Evolutionary conservation across 73 alveolate genomes (phyloP), one percentile per base, ranked within the genome.

Genomic region (Paramecium pentaurelia): DNA sequence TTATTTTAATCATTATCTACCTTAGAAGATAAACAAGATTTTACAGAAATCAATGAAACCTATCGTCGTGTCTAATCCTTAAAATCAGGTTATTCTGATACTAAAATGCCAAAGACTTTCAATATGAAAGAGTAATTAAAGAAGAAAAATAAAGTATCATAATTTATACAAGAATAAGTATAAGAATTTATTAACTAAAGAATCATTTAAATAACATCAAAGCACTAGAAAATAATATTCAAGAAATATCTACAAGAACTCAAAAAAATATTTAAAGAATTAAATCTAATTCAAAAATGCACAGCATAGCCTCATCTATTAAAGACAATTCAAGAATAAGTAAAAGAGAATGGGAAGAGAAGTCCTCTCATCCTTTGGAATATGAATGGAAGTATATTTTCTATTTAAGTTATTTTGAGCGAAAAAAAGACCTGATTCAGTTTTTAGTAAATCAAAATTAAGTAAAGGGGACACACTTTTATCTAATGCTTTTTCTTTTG

Each of bases 341-440:
- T 20, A 80, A 42, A 47, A 80, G 58, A 80, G 91, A 80, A 47
- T 80, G 91, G 91, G 91, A 80, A 38, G 75, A 80, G 10, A 80
- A 64, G 38, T 80, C 91, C 8, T 27, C 58, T 45, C 91, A 80
- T 80, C 91, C 91, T 44, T 80, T 80, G 20, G 91, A 80, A 42
- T 80, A 32, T 49, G 91, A 80, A 47, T 80, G 91, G 91, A 80
- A 80, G 91, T 64, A 64, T 8, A 34, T 32, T 7, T 28, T 14
- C 20, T 6, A 32, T 64, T 28, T 28, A 25, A 64, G 84, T 32
- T 64, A 64, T 28, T 64, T 64, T 64, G 84, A 64, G 84, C 84
- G 22, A 32, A 64, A 64, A 64, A 64, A 64, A 64, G 84, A 64
- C 51, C 84, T 28, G 47, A 34, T 2, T 64, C 84, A 64, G 84